Evolutionary conservation across 352 stramenopile species (phyloP).

Genomic region (Globisporangium radiosum): DNA sequence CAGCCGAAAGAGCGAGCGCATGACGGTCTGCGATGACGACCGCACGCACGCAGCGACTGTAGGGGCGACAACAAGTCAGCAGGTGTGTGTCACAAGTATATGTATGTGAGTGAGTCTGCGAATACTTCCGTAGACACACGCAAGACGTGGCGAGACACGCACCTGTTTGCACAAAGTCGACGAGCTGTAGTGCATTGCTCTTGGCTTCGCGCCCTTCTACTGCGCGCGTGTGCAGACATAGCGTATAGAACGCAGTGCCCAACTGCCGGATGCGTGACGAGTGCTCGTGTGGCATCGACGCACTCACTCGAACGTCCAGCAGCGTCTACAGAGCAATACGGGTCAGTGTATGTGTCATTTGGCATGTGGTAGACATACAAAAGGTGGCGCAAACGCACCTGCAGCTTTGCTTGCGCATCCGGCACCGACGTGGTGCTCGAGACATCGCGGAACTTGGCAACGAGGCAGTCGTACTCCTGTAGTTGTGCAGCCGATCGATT

Average conservation of each 20-base stretch:
- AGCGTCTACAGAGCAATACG: slow-evolving; percentile 19
- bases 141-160: not conserved
- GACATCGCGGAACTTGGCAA: slow-evolving; percentile 34
- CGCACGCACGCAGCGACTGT: slow-evolving; percentile 61
- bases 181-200: slow-evolving; percentile 22
- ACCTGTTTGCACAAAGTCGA: slow-evolving; percentile 69
- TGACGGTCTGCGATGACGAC: slow-evolving; percentile 54
- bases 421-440: slow-evolving; percentile 16
- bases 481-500: not conserved
- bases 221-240: slow-evolving; percentile 38
- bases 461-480: slow-evolving; percentile 67
- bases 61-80: not conserved
- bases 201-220: slow-evolving; percentile 8
- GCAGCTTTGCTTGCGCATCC: slow-evolving; percentile 25
- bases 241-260: slow-evolving; percentile 38
- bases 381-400: slow-evolving; percentile 22
- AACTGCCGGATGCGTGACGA: slow-evolving; percentile 17
- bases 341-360: no score
- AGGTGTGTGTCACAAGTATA: not conserved
- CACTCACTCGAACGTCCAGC: slow-evolving; percentile 33
- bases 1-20: slow-evolving; percentile 44
- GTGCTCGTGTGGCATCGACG: slow-evolving; percentile 21
- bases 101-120: no score
- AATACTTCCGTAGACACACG: not conserved
- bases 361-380: not conserved